Evolutionary conservation across 495 filamentous ascomycete genomes (phyloP), one percentile per base, ranked within the genome.

Genomic region (Aspergillus coremiiformis): DNA sequence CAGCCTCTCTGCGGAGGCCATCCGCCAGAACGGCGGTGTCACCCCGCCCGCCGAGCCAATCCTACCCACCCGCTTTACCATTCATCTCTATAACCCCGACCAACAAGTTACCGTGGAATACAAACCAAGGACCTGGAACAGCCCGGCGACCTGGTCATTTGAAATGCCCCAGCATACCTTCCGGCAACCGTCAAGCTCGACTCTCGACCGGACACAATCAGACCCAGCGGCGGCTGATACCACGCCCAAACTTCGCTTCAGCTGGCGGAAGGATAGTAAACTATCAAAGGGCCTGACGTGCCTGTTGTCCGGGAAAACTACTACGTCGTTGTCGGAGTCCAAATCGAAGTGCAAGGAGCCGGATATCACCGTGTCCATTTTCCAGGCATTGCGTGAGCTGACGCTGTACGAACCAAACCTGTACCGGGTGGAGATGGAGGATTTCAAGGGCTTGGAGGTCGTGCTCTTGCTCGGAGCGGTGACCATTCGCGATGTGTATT

Each of bases 11-110:
- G 79, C 79, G 48, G 88, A 94, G 37, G 84, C 92, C 52, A 81
- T 90, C 26, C 82, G 89, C 44, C 78, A 79, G 30, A 88, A 89
- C 60, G 80, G 81, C 44, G 85, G 84, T 2, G 70, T 80, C 0
- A 71, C 84, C 3, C 84, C 87, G 15, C 76, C 84, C 4, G 82
- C 85, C 0, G 84, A 90, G 58, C 85, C 92, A 10, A 75, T 90
- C 20, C 71, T 91, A 29, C 93, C 93, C 1, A 80, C 80, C 39
- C 78, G 78, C 45, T 95, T 97, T 66, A 76, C 78, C 15, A 78
- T 97, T 47, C 86, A 92, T 56, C 84, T 98, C 10, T 97, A 96
- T 78, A 90, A 95, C 62, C 93, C 93, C 0, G 91, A 96, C 70
- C 91, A 95, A 66, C 74, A 86, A 54, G 72, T 97, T 23, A 49